Conservation (phyloP, 306 rosid genomes). For the Cicer cuneatum region DNA sequence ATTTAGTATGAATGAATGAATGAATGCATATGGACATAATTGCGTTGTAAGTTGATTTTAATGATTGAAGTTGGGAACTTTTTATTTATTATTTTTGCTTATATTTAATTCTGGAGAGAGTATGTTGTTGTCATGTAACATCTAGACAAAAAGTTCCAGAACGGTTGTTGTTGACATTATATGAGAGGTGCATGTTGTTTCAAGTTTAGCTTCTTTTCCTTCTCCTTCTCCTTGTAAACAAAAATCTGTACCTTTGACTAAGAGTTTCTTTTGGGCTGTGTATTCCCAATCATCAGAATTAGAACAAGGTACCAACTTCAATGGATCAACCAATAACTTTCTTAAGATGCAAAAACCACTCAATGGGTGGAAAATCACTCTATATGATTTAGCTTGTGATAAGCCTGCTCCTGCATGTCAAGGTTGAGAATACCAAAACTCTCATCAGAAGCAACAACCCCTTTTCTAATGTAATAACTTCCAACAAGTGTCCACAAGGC, state of each 20-base stretch:
- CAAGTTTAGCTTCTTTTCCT: slow-evolving; percentile 51
- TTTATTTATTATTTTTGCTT: too few relatives aligned
- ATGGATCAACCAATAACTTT: slow-evolving; percentile 42
- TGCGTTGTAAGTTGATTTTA: too few relatives aligned
- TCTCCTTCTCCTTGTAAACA: slow-evolving; percentile 69
- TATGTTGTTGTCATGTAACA: too few relatives aligned
- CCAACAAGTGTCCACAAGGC: slow-evolving; percentile 78
- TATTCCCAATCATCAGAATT: slow-evolving; percentile 66
- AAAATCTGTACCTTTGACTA: slow-evolving; percentile 64
- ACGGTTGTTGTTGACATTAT: too few relatives aligned
- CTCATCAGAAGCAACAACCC: slow-evolving; percentile 63
- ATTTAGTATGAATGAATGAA: neutral
- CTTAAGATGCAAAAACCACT: slow-evolving; percentile 67
- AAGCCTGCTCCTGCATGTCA: slow-evolving; percentile 37
- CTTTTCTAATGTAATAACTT: slow-evolving; percentile 66
- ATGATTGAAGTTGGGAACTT: too few relatives aligned
- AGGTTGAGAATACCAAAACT: slow-evolving; percentile 56
- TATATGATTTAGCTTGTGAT: slow-evolving; percentile 41
- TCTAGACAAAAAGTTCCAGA: too few relatives aligned
- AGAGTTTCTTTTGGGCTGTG: slow-evolving; percentile 54
- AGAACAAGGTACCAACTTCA: slow-evolving; percentile 64
- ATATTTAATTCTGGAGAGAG: too few relatives aligned
- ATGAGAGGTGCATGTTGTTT: slow-evolving; percentile 58
- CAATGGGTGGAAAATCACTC: slow-evolving; percentile 70
- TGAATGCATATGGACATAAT: neutral